Base-by-base conservation (phyloP, 495 filamentous ascomycete species). In the Hypoxylon intermedium region DNA sequence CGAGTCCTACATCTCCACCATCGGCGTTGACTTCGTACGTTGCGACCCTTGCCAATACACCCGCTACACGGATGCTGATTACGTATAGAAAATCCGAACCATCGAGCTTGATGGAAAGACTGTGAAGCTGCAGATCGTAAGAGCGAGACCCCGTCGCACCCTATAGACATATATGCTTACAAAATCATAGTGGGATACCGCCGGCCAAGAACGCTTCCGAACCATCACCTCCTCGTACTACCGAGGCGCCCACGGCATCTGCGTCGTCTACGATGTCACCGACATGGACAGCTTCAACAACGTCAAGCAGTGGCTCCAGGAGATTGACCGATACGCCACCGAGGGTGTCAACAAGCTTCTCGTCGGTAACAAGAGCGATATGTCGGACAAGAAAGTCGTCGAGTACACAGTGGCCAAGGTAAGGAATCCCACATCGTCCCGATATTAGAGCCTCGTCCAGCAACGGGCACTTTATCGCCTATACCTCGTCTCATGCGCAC, bases 231-330 rank as follows among this genome's bases (percentile, higher is more conserved):
- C 93, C 16, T 98, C 95, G 50, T 98, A 98, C 86, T 98, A 98
- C 82, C 90, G 94, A 72, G 94, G 84, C 50, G 94, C 94, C 66
- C 95, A 98, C 75, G 94, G 94, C 67, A 98, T 98, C 79, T 98
- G 94, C 78, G 94, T 98, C 49, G 94, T 98, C 72, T 98, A 97
- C 82, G 94, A 98, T 86, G 95, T 98, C 72, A 98, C 94, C 37
- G 95, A 98, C 74, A 98, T 97, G 95, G 95, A 98, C 78, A 95
- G 90, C 37, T 98, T 98, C 91, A 98, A 98, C 85, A 98, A 98
- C 80, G 95, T 98, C 67, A 97, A 98, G 89, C 95, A 98, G 83
- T 98, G 94, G 94, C 88, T 98, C 55, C 95, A 98, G 74, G 95
- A 98, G 80, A 98, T 98, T 64, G 95, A 98, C 78, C 87, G 95